Base-by-base conservation (phyloP, 805 yeast genomes). In the Groenewaldozyma tartarivorans region DNA sequence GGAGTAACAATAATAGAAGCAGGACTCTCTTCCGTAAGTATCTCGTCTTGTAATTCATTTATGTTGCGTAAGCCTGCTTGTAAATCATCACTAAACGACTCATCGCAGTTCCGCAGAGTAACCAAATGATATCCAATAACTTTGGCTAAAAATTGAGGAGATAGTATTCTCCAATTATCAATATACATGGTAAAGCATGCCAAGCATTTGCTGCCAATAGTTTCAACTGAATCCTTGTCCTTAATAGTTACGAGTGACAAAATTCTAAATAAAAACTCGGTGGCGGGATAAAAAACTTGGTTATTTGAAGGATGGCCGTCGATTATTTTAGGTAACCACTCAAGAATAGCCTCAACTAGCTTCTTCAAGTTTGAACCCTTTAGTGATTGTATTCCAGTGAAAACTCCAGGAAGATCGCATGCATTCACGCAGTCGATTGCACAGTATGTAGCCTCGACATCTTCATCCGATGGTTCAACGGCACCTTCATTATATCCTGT, bases 391-490 rank as follows among this genome's bases (percentile, higher is more conserved):
- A 18, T 20, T 19, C 33, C 29, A 24, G 7, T 13, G 13, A 86
- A 70, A 1, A 86, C 63, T 1, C 67, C 65, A 3, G 71, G 59
- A 4, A 87, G 63, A 38, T 74, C 72, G 47, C 92, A 77, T 0
- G 90, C 75, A 39, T 74, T 74, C 39, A 90, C 69, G 56, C 96
- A 90, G 49, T 88, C 95, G 33, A 81, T 63, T 0, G 96, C 82
- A 4, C 86, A 79, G 11, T 81, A 59, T 0, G 97, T 84, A 4
- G 84, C 74, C 48, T 87, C 95, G 38, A 92, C 80, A 51, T 90
- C 96, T 54, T 85, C 95, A 42, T 84, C 94, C 1, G 94, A 75
- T 9, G 99, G 99, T 58, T 90, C 97, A 0, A 81, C 79, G 3
- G 83, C 77, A 40, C 85, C 94, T 53, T 87, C 96, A 1, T 81